These are phyloP conservation scores for Populus hybrid DNA, from an alignment of 441 rosid genomes.

Conservation along the genomic window DNA sequence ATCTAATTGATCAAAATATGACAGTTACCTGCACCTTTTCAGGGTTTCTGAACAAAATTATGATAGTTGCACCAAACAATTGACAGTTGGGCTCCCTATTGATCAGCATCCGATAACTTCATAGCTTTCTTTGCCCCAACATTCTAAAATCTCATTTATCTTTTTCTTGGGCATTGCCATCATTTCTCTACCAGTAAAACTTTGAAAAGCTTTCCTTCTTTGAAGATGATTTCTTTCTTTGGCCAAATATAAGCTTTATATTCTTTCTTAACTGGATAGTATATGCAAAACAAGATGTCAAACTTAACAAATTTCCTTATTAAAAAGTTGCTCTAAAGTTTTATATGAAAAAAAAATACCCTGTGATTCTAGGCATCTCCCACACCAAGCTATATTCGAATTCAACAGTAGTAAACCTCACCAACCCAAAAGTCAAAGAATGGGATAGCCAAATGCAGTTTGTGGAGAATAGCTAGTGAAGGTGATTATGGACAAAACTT, in stretches of 20 bases:
- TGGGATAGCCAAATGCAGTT: slow-evolving; percentile 28
- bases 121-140: slow-evolving; percentile 64
- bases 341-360: slow-evolving; percentile 30
- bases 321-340: slow-evolving; percentile 19
- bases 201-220: slow-evolving; percentile 69
- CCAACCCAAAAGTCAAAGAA: slow-evolving; percentile 30
- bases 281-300: slow-evolving; percentile 60
- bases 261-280: slow-evolving; percentile 75
- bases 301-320: slow-evolving; percentile 40
- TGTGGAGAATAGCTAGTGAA: slow-evolving; percentile 33
- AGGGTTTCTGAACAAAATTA: slow-evolving; percentile 48
- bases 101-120: slow-evolving; percentile 62
- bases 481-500: slow-evolving; percentile 32
- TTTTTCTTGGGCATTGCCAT: slow-evolving; percentile 50
- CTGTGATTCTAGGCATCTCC: slow-evolving; percentile 30
- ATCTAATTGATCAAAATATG: slow-evolving; percentile 34
- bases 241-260: slow-evolving; percentile 68
- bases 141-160: slow-evolving; percentile 56
- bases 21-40: slow-evolving; percentile 58
- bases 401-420: slow-evolving; percentile 36
- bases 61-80: slow-evolving; percentile 46
- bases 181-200: slow-evolving; percentile 59
- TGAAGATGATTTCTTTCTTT: slow-evolving; percentile 70
- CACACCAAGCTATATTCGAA: slow-evolving; percentile 24
- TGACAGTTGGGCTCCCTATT: slow-evolving; percentile 42